Percentiles rank a stretch among this genome's conserved stretches.
Conservation (phyloP, 352 stramenopile species). For the Pilasporangium apinafurcum region DNA sequence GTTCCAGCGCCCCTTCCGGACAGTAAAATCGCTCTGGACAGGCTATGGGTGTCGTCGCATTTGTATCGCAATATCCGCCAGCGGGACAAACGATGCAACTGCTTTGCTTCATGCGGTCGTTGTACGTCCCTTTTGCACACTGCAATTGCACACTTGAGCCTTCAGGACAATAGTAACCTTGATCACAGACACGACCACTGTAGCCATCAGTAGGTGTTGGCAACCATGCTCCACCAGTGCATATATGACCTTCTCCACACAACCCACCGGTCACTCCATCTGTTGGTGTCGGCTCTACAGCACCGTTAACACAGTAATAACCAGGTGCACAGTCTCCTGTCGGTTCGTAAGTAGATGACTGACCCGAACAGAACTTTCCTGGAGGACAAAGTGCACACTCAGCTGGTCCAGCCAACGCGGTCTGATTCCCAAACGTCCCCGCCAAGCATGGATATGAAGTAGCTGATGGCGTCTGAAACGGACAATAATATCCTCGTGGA, state of each 20-base stretch:
- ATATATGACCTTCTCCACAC: slow-evolving; percentile 54
- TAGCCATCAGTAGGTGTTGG: slow-evolving; percentile 39
- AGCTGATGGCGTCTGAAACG: slow-evolving; percentile 25
- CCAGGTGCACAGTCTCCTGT: slow-evolving; percentile 61
- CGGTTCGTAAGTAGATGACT: slow-evolving; percentile 32
- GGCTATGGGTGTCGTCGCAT: slow-evolving; percentile 30
- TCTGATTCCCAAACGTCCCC: slow-evolving; percentile 53
- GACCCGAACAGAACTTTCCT: slow-evolving; percentile 79
- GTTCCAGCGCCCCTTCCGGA: slow-evolving; percentile 32
- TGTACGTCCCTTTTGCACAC: slow-evolving; percentile 71
- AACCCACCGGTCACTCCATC: slow-evolving; percentile 39
- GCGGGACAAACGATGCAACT: slow-evolving; percentile 42
- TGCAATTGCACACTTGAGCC: slow-evolving; percentile 42
- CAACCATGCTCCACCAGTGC: slow-evolving; percentile 46
- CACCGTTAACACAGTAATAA: slow-evolving; percentile 56
- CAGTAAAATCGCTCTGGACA: slow-evolving; percentile 75
- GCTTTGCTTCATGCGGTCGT: slow-evolving; percentile 35
- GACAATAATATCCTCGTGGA: slow-evolving; percentile 75
- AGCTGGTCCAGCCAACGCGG: slow-evolving; percentile 18
- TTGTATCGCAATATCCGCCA: slow-evolving; percentile 66
- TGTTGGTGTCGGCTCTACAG: slow-evolving; percentile 23
- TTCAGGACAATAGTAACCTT: slow-evolving; percentile 61
- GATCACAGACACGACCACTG: slow-evolving; percentile 47
- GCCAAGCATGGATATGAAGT: slow-evolving; percentile 49
- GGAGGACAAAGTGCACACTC: slow-evolving; percentile 52